Evolutionary conservation across 345 rosid species (phyloP), one percentile per base, ranked within the genome.

Genomic region (Aquilaria malaccensis): DNA sequence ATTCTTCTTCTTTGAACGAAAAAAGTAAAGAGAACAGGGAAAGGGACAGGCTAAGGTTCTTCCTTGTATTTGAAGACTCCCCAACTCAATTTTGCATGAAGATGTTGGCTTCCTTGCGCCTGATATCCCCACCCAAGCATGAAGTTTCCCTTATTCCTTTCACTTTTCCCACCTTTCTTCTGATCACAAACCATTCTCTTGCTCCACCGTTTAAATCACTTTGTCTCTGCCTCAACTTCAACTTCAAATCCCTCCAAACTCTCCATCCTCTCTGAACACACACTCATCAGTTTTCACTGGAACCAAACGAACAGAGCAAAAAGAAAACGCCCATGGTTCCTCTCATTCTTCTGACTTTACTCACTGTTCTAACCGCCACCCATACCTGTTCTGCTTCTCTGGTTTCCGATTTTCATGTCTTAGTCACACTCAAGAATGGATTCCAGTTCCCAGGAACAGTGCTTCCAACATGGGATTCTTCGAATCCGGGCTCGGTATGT

Each of bases 21-120:
- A 68, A 58, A 48, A 31, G 46, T 53, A 69, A 58, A 50, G 63
- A 51, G 54, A 61, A 50, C 56, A 60, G n/a, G 43, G 13, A 13
- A 77, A 79, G 79, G 80, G 76, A 62, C 72, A 72, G 74, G 74
- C 76, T 62, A 58, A 70, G 74, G 76, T 69, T 77, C 82, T 78
- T 76, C 74, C 85, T 81, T 83, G 81, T 70, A 69, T 72, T 63
- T 78, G 70, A 81, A 81, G 79, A 61, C 82, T 77, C 80, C 57
- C 72, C 54, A 61, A 57, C 5, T 37, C 67, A 65, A 37, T 37
- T 3, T 3, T 61, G 22, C 43, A 58, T 59, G 70, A 68, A 80
- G 41, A 76, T 81, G 83, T 72, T 78, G 69, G 74, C 79, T 79
- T 80, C 83, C 76, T 68, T 59, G 14, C 68, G 74, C 72, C 43